Evolutionary conservation across 768 basidiomycete genomes (phyloP).

Genomic region (Cantharellus anzutake): DNA sequence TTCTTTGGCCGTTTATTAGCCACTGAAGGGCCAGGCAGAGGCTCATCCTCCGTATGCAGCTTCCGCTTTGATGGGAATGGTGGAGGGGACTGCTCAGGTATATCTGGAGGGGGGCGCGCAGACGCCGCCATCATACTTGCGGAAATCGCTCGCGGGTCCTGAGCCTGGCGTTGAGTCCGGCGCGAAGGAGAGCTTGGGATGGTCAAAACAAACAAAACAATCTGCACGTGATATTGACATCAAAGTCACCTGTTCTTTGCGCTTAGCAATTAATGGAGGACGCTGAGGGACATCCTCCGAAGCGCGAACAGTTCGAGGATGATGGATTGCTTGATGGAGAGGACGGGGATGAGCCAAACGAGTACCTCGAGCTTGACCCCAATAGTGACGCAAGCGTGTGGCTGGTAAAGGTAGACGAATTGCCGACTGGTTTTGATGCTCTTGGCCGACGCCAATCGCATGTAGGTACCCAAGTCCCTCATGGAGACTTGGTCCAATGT

Average conservation of each 20-base stretch:
- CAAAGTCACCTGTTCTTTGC: too few relatives aligned
- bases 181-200: too few relatives aligned
- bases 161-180: too few relatives aligned
- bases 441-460: neutral
- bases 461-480: conserved; percentile 22
- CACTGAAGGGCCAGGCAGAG: neutral
- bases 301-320: neutral
- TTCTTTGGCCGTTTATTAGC: neutral
- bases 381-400: neutral
- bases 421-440: neutral
- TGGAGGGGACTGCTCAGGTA: neutral
- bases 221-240: neutral
- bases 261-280: neutral
- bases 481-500: conserved; percentile 22
- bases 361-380: neutral
- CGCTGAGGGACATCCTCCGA: neutral
- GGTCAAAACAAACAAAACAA: neutral
- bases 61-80: neutral
- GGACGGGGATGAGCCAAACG: neutral
- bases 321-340: neutral
- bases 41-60: neutral
- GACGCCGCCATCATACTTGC: neutral
- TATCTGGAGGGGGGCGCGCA: neutral
- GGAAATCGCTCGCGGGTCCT: too few relatives aligned
- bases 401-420: neutral